Conservation (phyloP, 352 stramenopile genomes). For the Phytopythium kandeliae region DNA sequence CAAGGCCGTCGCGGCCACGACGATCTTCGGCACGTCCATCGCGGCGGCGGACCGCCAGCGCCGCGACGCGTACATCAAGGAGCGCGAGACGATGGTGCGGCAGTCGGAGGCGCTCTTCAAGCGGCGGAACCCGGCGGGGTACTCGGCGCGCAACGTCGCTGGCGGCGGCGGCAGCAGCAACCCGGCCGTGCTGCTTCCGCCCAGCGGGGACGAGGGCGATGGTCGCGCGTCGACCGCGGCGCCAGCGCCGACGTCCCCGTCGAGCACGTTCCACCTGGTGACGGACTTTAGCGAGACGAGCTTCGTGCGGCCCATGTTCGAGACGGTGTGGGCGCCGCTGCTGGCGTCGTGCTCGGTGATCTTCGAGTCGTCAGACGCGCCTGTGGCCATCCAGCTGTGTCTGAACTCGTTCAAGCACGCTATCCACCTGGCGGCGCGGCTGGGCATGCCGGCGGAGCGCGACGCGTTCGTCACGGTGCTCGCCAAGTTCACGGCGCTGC, state of each 20-base stretch:
- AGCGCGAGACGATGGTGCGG: constrained; percentile 78
- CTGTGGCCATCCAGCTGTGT: constrained; percentile 91
- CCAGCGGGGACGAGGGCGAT: constrained; percentile 8
- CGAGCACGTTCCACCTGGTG: constrained; percentile 54
- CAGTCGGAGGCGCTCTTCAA: constrained; percentile 79
- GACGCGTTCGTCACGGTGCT: constrained; percentile 96
- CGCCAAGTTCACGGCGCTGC: constrained; percentile 95
- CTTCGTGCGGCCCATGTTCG: constrained; percentile 96
- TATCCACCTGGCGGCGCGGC: constrained; percentile 84
- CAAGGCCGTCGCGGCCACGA: constrained; percentile 24
- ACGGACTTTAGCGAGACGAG: constrained; percentile 63
- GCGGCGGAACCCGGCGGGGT: constrained; percentile 33
- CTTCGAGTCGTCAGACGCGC: constrained; percentile 92
- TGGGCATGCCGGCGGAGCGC: constrained; percentile 91
- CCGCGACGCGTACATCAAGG: constrained; percentile 79
- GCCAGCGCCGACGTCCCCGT: constrained; percentile 17
- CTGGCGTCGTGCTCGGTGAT: constrained; percentile 96
- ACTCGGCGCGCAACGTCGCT: constrained; percentile 11
- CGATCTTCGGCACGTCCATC: constrained; percentile 59
- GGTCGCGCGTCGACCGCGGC: constrained; percentile 11
- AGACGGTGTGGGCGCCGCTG: constrained; percentile 97
- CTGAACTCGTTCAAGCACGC: constrained; percentile 95
- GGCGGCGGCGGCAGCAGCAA: background rate
- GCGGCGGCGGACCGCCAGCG: constrained; percentile 57
- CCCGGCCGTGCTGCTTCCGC: constrained; percentile 2